These are phyloP conservation scores for Ophiosphaerella narmari DNA, from an alignment of 2,329 filamentous ascomycete species.

Conservation along the genomic window DNA sequence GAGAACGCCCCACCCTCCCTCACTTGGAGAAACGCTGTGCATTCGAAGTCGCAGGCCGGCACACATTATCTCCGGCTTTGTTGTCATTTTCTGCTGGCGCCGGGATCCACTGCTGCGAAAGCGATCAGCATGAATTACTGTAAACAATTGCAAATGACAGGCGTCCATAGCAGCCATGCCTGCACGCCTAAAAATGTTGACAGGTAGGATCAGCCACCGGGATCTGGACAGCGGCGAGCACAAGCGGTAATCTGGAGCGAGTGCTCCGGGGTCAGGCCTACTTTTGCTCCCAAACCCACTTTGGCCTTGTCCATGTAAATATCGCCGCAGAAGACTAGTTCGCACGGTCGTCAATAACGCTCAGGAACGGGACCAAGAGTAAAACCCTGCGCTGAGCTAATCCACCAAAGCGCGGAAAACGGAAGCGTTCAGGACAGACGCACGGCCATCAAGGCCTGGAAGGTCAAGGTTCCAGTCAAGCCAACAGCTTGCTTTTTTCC, in stretches of 20 bases:
- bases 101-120: constrained; percentile 35
- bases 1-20: constrained; percentile 26
- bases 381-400: constrained; percentile 26
- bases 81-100: constrained; percentile 20
- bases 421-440: constrained; percentile 37
- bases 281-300: constrained; percentile 19
- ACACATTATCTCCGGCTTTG: constrained; percentile 23
- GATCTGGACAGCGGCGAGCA: constrained; percentile 27
- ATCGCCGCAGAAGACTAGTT: constrained; percentile 22
- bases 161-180: constrained; percentile 14
- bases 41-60: constrained; percentile 12
- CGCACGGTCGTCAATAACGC: constrained; percentile 22
- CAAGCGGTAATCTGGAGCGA: constrained; percentile 28
- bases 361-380: constrained; percentile 24
- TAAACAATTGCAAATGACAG: constrained; percentile 15
- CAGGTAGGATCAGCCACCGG: constrained; percentile 40
- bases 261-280: constrained; percentile 12
- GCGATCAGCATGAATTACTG: constrained; percentile 29
- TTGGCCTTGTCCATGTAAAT: constrained; percentile 12
- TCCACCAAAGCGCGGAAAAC: constrained; percentile 35
- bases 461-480: constrained; percentile 9
- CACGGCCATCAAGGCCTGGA: constrained; percentile 30
- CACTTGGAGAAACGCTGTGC: constrained; percentile 17
- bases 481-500: constrained; percentile 35
- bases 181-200: constrained; percentile 24